A percentile compares a stretch with the other conserved stretches of the same genome.
Conservation (phyloP, 2,329 filamentous ascomycete genomes). For the Xylariaceae sp. region DNA sequence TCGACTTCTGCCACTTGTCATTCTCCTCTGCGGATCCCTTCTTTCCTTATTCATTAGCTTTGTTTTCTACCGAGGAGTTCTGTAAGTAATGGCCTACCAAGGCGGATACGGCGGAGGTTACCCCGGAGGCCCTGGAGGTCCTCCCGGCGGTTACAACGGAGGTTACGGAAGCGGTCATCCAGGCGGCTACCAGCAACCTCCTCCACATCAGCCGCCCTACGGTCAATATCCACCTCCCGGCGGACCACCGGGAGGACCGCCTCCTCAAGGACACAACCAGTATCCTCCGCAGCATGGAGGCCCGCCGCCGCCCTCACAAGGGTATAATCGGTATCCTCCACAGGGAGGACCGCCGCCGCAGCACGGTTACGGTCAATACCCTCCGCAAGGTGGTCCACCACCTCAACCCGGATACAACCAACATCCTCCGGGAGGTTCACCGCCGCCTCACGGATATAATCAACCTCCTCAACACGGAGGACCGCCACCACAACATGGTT, state of each 20-base stretch:
- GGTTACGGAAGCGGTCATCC: constrained; percentile 6
- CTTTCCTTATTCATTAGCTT: neutral
- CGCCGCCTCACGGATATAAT: neutral
- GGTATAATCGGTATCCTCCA: neutral
- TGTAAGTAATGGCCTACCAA: constrained; percentile 28
- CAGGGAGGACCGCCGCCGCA: constrained; percentile 1
- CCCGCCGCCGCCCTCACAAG: neutral
- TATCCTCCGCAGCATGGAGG: constrained; percentile 21
- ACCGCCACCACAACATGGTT: constrained; percentile 8
- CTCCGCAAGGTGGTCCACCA: constrained; percentile 8
- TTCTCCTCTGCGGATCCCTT: neutral
- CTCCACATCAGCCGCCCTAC: constrained; percentile 10
- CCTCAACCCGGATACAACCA: neutral
- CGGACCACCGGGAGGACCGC: neutral
- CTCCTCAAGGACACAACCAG: constrained; percentile 17
- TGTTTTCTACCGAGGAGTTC: neutral
- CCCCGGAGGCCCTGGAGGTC: neutral
- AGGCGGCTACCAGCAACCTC: constrained; percentile 14
- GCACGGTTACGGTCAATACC: constrained; percentile 22
- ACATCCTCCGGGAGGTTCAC: neutral
- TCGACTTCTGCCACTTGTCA: neutral
- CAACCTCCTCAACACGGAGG: constrained; percentile 7
- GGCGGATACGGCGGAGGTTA: constrained; percentile 13
- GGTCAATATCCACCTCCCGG: neutral
- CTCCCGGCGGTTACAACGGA: constrained; percentile 1